phyloP scores from a whole-genome alignment of 169 alveolate genomes.

The Babesia ovata region DNA sequence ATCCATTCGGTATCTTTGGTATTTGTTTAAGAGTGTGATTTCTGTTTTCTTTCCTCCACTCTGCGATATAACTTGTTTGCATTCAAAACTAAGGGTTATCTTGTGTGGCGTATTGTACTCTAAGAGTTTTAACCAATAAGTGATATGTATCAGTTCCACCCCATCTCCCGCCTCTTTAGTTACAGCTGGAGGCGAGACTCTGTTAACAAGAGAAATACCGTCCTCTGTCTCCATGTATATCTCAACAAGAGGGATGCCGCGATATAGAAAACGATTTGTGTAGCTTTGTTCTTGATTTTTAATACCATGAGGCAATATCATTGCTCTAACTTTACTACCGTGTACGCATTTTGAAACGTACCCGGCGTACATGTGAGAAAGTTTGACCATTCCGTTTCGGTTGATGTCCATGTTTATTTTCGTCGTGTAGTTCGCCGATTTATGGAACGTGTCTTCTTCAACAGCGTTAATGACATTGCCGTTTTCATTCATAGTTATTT shows the following conservation, averaged over 20 bases:
- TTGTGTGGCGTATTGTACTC: not conserved
- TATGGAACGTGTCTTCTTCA: not conserved
- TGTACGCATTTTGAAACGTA: not conserved
- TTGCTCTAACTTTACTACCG: not conserved
- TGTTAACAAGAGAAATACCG: constrained; percentile 10
- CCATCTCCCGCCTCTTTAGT: not conserved
- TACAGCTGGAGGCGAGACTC: not conserved
- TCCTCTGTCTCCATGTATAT: constrained; percentile 18
- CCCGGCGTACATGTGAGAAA: not conserved
- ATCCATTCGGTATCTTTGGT: constrained; percentile 9
- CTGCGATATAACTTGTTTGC: not conserved
- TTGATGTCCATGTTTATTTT: not conserved
- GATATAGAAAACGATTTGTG: not conserved
- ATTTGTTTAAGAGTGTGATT: constrained; percentile 10
- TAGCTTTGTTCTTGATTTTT: not conserved
- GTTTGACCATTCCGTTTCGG: not conserved
- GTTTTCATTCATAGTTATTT: too few species aligned
- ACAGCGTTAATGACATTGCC: not conserved
- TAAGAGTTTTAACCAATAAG: not conserved
- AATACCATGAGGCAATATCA: constrained; percentile 2
- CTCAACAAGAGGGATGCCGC: constrained; percentile 1
- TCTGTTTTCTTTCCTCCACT: not conserved
- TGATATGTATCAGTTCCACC: not conserved
- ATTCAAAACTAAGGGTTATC: constrained; percentile 7
- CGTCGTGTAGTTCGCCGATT: not conserved